phyloP scores from a whole-genome alignment of 2,329 filamentous ascomycete genomes.

The Colletotrichum caudatum region DNA sequence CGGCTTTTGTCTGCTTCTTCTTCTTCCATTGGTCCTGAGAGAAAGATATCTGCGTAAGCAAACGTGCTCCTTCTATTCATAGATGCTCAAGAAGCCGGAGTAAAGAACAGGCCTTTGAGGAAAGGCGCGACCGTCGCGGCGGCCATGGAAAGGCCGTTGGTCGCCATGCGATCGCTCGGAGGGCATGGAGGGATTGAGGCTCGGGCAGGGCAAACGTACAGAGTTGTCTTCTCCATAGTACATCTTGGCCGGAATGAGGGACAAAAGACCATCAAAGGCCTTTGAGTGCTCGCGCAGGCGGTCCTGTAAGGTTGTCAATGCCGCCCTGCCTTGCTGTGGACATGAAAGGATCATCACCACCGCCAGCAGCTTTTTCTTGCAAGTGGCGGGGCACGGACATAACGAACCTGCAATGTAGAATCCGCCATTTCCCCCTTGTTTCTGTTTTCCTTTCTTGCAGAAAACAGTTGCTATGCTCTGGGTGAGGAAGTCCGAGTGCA shows the following conservation, averaged over 20 bases:
- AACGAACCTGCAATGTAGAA: constrained; percentile 61
- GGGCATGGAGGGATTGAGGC: constrained; percentile 7
- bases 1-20: constrained; percentile 95
- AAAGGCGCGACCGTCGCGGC: not conserved
- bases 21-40: constrained; percentile 89
- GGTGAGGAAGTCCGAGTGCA: not conserved
- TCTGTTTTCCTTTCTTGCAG: not conserved
- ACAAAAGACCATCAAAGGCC: constrained; percentile 88
- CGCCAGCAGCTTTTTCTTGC: constrained; percentile 23
- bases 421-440: constrained; percentile 54
- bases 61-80: constrained; percentile 5
- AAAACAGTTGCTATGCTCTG: not conserved
- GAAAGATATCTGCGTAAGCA: constrained; percentile 19
- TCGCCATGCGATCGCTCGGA: constrained; percentile 8
- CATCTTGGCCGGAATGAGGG: constrained; percentile 88
- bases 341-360: constrained; percentile 26
- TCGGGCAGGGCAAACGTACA: constrained; percentile 66
- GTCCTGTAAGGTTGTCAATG: constrained; percentile 39
- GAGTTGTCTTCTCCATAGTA: constrained; percentile 90
- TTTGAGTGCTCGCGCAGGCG: constrained; percentile 63
- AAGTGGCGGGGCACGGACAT: constrained; percentile 42
- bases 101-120: not conserved
- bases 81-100: constrained; percentile 22
- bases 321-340: constrained; percentile 5
- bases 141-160: not conserved